These are phyloP conservation scores for Teunomyces cretensis DNA, from an alignment of 805 yeast species.

Conservation along the genomic window DNA sequence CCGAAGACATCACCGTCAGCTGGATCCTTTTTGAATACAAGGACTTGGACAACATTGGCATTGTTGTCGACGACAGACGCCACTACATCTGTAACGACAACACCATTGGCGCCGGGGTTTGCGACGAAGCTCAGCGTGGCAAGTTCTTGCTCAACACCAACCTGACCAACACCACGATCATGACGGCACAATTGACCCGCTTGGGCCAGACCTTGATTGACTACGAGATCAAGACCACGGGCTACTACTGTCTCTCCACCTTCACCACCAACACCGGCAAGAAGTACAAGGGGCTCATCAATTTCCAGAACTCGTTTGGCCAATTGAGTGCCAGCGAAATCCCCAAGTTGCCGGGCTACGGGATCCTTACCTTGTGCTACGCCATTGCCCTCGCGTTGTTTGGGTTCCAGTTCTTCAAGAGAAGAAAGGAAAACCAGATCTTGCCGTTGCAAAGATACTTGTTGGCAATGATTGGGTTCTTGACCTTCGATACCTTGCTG, in stretches of 20 bases:
- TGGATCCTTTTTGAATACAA: constrained; percentile 81
- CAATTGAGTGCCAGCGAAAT: constrained; percentile 85
- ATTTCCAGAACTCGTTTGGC: constrained; percentile 92
- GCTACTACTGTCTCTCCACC: constrained; percentile 89
- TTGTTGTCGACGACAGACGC: constrained; percentile 39
- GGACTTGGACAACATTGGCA: constrained; percentile 72
- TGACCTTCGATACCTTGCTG: constrained; percentile 80
- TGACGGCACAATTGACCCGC: constrained; percentile 53
- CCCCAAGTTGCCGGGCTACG: constrained; percentile 88
- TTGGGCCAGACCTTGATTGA: constrained; percentile 60
- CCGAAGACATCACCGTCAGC: constrained; percentile 49
- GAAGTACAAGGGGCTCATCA: constrained; percentile 64
- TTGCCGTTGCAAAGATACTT: constrained; percentile 89
- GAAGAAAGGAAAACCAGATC: constrained; percentile 70
- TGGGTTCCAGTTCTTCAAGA: constrained; percentile 80
- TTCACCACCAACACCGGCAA: constrained; percentile 42
- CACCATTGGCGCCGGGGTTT: constrained; percentile 55
- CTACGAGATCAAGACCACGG: constrained; percentile 72
- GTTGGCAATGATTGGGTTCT: constrained; percentile 78
- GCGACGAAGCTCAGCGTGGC: constrained; percentile 56
- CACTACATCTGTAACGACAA: constrained; percentile 74
- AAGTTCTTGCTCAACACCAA: constrained; percentile 57
- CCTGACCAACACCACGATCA: constrained; percentile 51
- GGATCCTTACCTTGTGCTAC: constrained; percentile 78
- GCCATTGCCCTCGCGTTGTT: constrained; percentile 80